Evolutionary conservation across 805 yeast species (phyloP), one percentile per base, ranked within the genome.

Genomic region (Metschnikowia similis): DNA sequence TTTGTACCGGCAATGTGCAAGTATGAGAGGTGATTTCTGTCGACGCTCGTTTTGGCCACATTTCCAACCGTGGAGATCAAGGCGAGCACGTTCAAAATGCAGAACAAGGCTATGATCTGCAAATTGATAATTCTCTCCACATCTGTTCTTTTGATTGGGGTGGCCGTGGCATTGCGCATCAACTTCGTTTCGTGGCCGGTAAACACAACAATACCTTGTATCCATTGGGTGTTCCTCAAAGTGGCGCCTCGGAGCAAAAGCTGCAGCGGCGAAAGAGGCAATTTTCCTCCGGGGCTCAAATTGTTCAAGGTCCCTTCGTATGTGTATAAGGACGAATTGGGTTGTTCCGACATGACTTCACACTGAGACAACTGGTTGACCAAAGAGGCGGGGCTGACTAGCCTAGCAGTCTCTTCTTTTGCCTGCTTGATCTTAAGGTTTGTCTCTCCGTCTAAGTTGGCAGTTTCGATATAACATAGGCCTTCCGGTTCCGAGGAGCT

Each of bases 401-500:
- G 65, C 53, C 76, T 75, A 4, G 89, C 77, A 0, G 99, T 94
- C 60, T 90, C 96, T 1, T 80, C 72, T 46, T 77, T 76, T 1
- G 97, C 82, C 66, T 94, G 98, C 63, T 95, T 95, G 64, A 94
- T 94, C 63, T 94, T 94, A 60, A 94, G 76, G 66, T 94, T 94
- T 0, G 99, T 95, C 66, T 94, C 99, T 50, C 99, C 99, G 67
- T 94, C 99, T 57, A 94, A 74, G 62, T 94, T 94, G 0, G 99
- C 96, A 1, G 99, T 94, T 68, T 94, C 99, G 49, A 95, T 89
- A 61, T 94, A 94, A 66, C 99, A 95, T 53, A 94, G 75, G 2
- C 99, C 99, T 67, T 92, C 98, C 0, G 99, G 99, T 66, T 94
- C 99, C 0, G 98, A 92, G 0, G 97, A 89, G 26, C 94, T 83